A percentile compares a stretch with the other conserved stretches of the same genome.
Conservation (phyloP, 2,329 filamentous ascomycete species). For the Penicillium sp. region DNA sequence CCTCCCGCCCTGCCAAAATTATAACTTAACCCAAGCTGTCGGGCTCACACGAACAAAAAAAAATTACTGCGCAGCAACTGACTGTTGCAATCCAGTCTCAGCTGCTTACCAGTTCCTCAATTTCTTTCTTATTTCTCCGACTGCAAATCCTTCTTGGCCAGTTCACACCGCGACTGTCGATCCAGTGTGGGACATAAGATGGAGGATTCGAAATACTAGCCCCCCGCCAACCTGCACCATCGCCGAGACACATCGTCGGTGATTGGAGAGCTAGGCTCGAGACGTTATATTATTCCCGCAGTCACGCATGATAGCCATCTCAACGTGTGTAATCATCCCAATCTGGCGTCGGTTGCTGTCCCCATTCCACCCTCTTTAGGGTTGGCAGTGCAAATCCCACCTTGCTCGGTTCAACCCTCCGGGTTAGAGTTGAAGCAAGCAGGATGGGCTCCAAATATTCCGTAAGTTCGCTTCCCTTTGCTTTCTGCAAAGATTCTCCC, state of each 20-base stretch:
- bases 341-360: conserved; percentile 5
- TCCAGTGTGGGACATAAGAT: conserved; percentile 16
- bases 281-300: not conserved
- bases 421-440: conserved; percentile 10
- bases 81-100: not conserved
- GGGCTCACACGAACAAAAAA: conserved; percentile 27
- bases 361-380: conserved; percentile 13
- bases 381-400: conserved; percentile 13
- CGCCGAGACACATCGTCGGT: conserved; percentile 1
- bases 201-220: conserved; percentile 16
- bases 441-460: conserved; percentile 23
- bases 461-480: conserved; percentile 13
- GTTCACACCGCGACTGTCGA: conserved; percentile 3
- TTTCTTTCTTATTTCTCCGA: conserved; percentile 4
- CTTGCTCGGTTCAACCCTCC: conserved; percentile 8
- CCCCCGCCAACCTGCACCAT: conserved; percentile 9
- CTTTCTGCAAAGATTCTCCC: conserved; percentile 2
- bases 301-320: not conserved
- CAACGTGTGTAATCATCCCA: not conserved
- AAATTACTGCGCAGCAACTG: not conserved
- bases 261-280: not conserved
- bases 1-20: conserved; percentile 37
- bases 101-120: not conserved
- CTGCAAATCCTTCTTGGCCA: not conserved
- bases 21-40: conserved; percentile 44